Evolutionary conservation across 768 basidiomycete species (phyloP), one percentile per base, ranked within the genome.

Genomic region (Mycena kentingensis): DNA sequence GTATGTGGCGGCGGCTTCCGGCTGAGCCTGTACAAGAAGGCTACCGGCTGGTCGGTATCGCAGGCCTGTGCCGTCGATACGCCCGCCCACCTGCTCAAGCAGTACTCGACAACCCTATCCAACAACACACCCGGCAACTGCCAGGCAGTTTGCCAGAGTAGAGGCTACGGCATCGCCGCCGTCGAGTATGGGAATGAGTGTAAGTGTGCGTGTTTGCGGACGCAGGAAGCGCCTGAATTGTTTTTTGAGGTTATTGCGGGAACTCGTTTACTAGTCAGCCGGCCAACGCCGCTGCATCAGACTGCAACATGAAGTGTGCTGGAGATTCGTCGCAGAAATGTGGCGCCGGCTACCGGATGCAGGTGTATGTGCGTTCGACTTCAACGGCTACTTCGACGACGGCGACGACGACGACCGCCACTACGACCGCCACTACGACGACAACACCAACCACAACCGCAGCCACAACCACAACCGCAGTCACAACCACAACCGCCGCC

Each of bases 121-220:
- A 22, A 32, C 19, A 63, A 69, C 66, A 73, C 70, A n/a, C 57
- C 57, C 36, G 59, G 58, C 19, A 38, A 28, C 0, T 74, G 73
- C 54, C 54, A 66, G 32, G 27, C 61, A 31, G 62, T 60, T 16
- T 75, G 74, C 57, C 46, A 57, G 1, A 27, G 51, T 24, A 56
- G 62, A 46, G 65, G 66, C 19, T 69, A 63, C 66, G 46, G 55
- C 6, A 54, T 66, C 37, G 71, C 71, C 26, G 73, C 70, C 24
- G 37, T 69, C 35, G 67, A 72, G 58, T 69, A 62, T 59, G 57
- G 64, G 46, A 42, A 49, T 26, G 65, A 72, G 51, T 70, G 70
- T 57, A 69, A 65, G 60, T 72, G 70, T 60, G 44, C 7, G 7
- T 47, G 43, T n/a, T n/a, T 24, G n/a, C n/a, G n/a, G n/a, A n/a